Conservation (phyloP, 129 eudicot genomes). For the Artemisia annua region DNA sequence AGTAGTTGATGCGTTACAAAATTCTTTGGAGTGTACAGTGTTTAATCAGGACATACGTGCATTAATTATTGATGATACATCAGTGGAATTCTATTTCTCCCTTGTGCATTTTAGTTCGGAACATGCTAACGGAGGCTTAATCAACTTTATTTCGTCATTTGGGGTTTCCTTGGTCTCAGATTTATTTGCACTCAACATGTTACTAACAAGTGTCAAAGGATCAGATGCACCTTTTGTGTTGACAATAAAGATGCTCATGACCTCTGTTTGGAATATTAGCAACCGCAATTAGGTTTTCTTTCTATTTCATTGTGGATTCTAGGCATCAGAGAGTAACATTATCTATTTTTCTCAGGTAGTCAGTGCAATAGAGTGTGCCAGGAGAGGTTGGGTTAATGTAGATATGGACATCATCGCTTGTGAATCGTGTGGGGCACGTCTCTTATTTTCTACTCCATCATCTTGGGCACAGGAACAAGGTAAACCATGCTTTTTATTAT, state of each 20-base stretch:
- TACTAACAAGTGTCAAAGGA: neutral
- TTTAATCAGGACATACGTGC: neutral
- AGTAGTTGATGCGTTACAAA: neutral
- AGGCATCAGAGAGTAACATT: slow-evolving; percentile 20
- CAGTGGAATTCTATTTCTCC: neutral
- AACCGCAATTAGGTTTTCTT: neutral
- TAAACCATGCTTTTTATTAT: slow-evolving; percentile 30
- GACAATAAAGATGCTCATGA: neutral
- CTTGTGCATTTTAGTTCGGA: slow-evolving; percentile 1
- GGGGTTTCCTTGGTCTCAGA: slow-evolving; percentile 1
- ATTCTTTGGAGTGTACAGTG: neutral
- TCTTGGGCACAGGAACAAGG: slow-evolving; percentile 90
- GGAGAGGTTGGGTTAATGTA: slow-evolving; percentile 93
- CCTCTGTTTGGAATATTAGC: neutral
- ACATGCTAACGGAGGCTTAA: slow-evolving; percentile 12
- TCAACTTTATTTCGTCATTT: neutral
- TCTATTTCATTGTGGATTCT: slow-evolving; percentile 4
- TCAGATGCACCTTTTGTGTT: slow-evolving; percentile 10
- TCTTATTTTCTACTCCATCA: slow-evolving; percentile 85
- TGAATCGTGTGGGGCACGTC: slow-evolving; percentile 83
- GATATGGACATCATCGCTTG: slow-evolving; percentile 79
- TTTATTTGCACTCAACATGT: slow-evolving; percentile 4
- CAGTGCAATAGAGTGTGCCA: slow-evolving; percentile 82
- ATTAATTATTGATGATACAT: neutral
- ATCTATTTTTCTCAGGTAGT: slow-evolving; percentile 54